These are phyloP conservation scores for Tetrapisispora nanseiensis DNA, from an alignment of 805 yeast species.

Conservation along the genomic window DNA sequence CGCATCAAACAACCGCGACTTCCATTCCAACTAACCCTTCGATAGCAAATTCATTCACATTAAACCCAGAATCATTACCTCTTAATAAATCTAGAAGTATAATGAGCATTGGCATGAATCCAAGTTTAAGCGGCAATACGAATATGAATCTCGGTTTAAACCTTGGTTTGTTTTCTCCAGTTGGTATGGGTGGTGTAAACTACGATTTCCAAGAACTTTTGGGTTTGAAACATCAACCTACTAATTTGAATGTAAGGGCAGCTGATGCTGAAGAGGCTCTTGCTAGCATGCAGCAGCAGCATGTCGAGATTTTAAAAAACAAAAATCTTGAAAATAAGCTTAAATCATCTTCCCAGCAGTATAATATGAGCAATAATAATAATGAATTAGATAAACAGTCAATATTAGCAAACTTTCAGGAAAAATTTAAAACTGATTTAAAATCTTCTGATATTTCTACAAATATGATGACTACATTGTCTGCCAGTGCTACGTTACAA, in stretches of 20 bases:
- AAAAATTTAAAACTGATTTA: neutral
- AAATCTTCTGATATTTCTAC: neutral
- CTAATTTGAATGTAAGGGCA: conserved; percentile 12
- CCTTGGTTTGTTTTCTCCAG: conserved; percentile 21
- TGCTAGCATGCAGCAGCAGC: conserved; percentile 27
- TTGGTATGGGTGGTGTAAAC: conserved; percentile 27
- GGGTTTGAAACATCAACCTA: conserved; percentile 12
- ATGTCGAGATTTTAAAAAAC: conserved; percentile 12
- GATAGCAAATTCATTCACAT: neutral
- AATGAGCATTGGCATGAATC: conserved; percentile 3
- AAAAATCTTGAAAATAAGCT: neutral
- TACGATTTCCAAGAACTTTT: conserved; percentile 26
- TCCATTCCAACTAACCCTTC: conserved; percentile 4
- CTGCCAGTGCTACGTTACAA: neutral
- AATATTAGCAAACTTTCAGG: neutral
- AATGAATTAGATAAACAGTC: neutral
- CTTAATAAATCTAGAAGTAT: conserved; percentile 8
- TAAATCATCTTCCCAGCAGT: neutral
- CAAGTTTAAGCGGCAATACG: conserved; percentile 1
- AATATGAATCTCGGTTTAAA: neutral
- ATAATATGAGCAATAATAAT: neutral
- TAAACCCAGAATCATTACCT: conserved; percentile 8
- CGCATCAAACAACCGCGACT: conserved; percentile 2
- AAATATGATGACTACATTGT: neutral
- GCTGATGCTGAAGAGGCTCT: conserved; percentile 24